These are phyloP conservation scores for Xylaria bambusicola DNA, from an alignment of 495 filamentous ascomycete species.

Conservation along the genomic window DNA sequence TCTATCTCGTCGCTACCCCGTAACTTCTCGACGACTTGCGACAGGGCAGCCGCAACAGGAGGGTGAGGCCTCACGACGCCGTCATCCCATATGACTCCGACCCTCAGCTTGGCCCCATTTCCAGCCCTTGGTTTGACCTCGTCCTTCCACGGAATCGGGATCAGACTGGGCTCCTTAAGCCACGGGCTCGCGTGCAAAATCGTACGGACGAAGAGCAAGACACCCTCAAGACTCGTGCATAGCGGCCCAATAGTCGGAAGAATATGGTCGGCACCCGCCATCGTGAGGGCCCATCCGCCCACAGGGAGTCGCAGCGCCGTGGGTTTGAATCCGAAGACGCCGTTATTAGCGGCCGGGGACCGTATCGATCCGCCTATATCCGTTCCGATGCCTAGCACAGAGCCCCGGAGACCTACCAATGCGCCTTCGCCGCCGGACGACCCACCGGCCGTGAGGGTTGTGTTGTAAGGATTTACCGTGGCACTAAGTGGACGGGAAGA, in stretches of 20 bases:
- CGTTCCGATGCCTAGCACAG: slow-evolving; percentile 65
- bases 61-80: slow-evolving; percentile 72
- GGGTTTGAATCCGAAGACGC: slow-evolving; percentile 66
- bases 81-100: slow-evolving; percentile 73
- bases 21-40: slow-evolving; percentile 57
- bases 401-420: slow-evolving; percentile 60
- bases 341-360: slow-evolving; percentile 63
- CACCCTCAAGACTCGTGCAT: slow-evolving; percentile 59
- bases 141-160: slow-evolving; percentile 63
- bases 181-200: slow-evolving; percentile 63
- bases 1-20: slow-evolving; percentile 48
- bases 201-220: slow-evolving; percentile 64
- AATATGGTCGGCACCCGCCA: slow-evolving; percentile 61
- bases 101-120: slow-evolving; percentile 49
- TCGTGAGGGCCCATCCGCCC: slow-evolving; percentile 49
- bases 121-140: slow-evolving; percentile 25
- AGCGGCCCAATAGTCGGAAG: slow-evolving; percentile 64
- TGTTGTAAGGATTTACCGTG: slow-evolving; percentile 61
- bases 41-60: slow-evolving; percentile 63
- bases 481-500: slow-evolving; percentile 30
- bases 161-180: slow-evolving; percentile 58
- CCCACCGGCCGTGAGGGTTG: slow-evolving; percentile 59
- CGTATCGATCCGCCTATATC: slow-evolving; percentile 72
- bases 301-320: slow-evolving; percentile 60
- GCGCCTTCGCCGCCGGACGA: slow-evolving; percentile 69